Base-by-base conservation (phyloP, 1,284 basidiomycete genomes). In the Marasmius tenuissimus region DNA sequence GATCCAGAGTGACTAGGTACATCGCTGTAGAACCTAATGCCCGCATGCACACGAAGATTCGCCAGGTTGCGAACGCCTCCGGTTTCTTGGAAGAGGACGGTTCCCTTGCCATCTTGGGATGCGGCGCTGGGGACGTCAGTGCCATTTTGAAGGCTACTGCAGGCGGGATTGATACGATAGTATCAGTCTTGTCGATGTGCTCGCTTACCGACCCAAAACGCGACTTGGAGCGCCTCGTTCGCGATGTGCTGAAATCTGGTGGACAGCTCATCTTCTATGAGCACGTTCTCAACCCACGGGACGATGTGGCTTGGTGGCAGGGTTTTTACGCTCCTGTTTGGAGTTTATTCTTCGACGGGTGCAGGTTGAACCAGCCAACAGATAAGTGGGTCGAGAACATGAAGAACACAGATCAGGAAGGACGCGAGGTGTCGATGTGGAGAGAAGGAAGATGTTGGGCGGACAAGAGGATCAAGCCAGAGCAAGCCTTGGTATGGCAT, bases 11-110 rank as follows among this genome's bases (percentile, higher is more conserved):
- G 35, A 81, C 82, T 0, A 83, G 78, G 69, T 91, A 91, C 65
- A 73, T 91, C 57, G 89, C 88, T 0, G 71, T 92, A 10, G 89
- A 91, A 67, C 88, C 89, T 11, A 91, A 90, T 66, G 57, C 63
- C 4, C 72, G 74, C 63, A 90, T 91, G 87, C 88, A 91, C 69
- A 60, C 72, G 20, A 69, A 78, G 27, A 81, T 91, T 52, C 81
- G 85, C 35, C 69, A 67, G 2, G 69, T 70, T 7, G 88, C 87
- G 10, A 68, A 73, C 22, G 68, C 70, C 16, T 79, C 76, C 8
- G 88, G 88, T 1, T 89, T 81, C 69, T 73, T 63, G 4, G 87
- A 89, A 67, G 73, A 73, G 3, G 67, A 81, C 66, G 77, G 79
- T 5, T 72, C 75, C 12, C 70, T 79, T 5, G 58, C 72, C 52